A percentile compares a stretch with the other conserved stretches of the same genome.
These are phyloP conservation scores for Musa itinerans DNA, from an alignment of 176 grass and related monocot genomes.

Conservation along the genomic window DNA sequence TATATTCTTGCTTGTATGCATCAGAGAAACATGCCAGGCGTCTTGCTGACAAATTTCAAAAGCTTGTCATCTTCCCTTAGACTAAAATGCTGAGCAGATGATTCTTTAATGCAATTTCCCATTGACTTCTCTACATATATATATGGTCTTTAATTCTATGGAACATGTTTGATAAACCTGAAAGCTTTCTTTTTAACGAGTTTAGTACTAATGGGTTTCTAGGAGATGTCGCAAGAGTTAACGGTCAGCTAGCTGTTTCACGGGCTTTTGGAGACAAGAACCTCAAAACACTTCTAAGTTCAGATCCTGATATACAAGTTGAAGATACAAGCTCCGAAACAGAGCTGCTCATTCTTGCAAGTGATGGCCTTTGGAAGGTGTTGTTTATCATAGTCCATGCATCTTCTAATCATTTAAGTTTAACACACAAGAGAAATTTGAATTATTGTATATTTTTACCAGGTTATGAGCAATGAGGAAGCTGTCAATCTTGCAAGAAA, in stretches of 20 bases:
- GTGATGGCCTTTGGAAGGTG: slow-evolving; percentile 22
- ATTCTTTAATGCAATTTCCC: too few relatives aligned
- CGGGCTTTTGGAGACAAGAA: slow-evolving; percentile 22
- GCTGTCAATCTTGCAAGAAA: slow-evolving; percentile 8
- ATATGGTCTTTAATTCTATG: too few relatives aligned
- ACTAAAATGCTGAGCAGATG: too few relatives aligned
- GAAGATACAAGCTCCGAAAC: slow-evolving; percentile 1
- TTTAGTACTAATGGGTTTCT: background rate
- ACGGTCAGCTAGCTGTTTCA: slow-evolving; percentile 16
- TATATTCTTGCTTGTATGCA: too few relatives aligned
- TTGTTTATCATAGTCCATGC: background rate
- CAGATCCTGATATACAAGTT: slow-evolving; percentile 8
- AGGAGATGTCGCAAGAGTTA: slow-evolving; percentile 21
- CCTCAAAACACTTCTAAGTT: slow-evolving; percentile 13
- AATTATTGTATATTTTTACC: background rate
- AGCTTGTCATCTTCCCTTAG: too few relatives aligned
- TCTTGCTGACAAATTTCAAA: too few relatives aligned
- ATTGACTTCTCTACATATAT: too few relatives aligned
- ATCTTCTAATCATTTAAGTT: background rate
- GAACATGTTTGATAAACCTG: too few relatives aligned
- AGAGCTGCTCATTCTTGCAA: slow-evolving; percentile 17
- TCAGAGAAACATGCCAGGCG: too few relatives aligned
- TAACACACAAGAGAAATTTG: background rate
- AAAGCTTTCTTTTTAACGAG: background rate
- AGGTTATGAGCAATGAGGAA: slow-evolving; percentile 21